A percentile compares a stretch with the other conserved stretches of the same genome.
These are phyloP conservation scores for Lyophyllum atratum DNA, from an alignment of 768 basidiomycete species.

Conservation along the genomic window DNA sequence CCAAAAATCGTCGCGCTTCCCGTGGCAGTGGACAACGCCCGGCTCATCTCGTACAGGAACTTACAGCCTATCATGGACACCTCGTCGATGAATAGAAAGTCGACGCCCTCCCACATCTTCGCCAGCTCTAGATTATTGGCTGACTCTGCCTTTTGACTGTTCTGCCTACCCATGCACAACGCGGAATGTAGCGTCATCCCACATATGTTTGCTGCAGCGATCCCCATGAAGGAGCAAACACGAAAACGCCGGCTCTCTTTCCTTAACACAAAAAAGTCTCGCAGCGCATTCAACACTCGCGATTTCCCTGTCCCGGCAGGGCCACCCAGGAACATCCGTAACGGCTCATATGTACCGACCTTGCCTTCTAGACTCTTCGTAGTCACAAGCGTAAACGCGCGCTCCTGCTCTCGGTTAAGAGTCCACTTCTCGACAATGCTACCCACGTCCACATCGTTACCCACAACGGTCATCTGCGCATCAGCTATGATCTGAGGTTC, in stretches of 20 bases:
- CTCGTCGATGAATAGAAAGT: conserved; percentile 32
- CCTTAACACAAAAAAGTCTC: conserved; percentile 26
- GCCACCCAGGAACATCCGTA: conserved; percentile 38
- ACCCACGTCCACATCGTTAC: too few relatives aligned
- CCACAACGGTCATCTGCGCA: too few relatives aligned
- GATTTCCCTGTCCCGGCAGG: conserved; percentile 47
- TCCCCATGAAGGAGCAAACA: conserved; percentile 36
- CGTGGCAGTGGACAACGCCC: neutral
- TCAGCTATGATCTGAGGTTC: too few relatives aligned
- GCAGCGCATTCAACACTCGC: conserved; percentile 35
- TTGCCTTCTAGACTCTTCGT: too few relatives aligned
- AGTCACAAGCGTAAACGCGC: too few relatives aligned
- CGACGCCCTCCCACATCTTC: conserved; percentile 32
- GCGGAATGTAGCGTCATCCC: conserved; percentile 43
- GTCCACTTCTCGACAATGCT: too few relatives aligned
- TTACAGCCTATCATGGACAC: conserved; percentile 14
- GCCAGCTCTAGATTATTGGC: neutral
- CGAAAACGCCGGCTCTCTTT: conserved; percentile 26
- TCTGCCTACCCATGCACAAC: conserved; percentile 14
- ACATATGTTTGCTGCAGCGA: conserved; percentile 37
- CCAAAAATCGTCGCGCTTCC: neutral
- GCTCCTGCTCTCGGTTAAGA: too few relatives aligned
- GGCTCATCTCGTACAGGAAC: neutral
- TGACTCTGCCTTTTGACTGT: neutral
- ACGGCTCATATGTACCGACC: too few relatives aligned